Evolutionary conservation across 1,284 basidiomycete species (phyloP).

Genomic region (Trichosporon ovoides): DNA sequence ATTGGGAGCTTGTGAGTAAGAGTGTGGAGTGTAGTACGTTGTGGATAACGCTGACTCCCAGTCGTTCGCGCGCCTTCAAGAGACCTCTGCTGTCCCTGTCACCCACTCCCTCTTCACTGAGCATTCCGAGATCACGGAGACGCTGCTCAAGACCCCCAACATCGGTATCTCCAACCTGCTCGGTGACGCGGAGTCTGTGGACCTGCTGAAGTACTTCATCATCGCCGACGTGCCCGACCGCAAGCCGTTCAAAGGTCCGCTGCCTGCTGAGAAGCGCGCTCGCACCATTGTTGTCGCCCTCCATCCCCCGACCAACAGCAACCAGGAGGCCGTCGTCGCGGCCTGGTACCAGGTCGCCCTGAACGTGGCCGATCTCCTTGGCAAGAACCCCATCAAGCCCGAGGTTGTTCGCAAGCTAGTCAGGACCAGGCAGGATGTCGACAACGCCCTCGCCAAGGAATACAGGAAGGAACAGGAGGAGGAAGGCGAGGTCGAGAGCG

Average conservation of each 20-base stretch:
- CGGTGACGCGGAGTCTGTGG: constrained; percentile 54
- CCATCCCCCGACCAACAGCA: constrained; percentile 53
- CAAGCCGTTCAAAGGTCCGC: constrained; percentile 56
- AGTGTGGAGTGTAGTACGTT: too few relatives aligned
- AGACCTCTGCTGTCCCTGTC: constrained; percentile 34
- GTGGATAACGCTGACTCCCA: constrained; percentile 13
- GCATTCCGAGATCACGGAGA: constrained; percentile 72
- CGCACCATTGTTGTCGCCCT: constrained; percentile 70
- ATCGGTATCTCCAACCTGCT: constrained; percentile 59
- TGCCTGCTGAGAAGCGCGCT: constrained; percentile 53
- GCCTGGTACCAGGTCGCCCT: constrained; percentile 65
- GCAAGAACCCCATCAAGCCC: constrained; percentile 56
- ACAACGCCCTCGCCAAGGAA: constrained; percentile 45
- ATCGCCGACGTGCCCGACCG: constrained; percentile 75
- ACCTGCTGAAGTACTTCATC: constrained; percentile 65
- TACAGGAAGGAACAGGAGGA: constrained; percentile 57
- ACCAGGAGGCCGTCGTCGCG: constrained; percentile 54
- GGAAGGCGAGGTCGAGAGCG: constrained; percentile 61
- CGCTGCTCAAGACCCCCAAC: constrained; percentile 62
- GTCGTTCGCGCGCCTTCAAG: constrained; percentile 43
- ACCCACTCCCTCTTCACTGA: constrained; percentile 66
- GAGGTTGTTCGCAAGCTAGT: constrained; percentile 71
- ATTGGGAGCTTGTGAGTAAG: constrained; percentile 84
- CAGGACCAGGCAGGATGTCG: constrained; percentile 64
- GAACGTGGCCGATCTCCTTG: constrained; percentile 65